Evolutionary conservation across 768 basidiomycete genomes (phyloP).

Genomic region (Suillus tomentosus): DNA sequence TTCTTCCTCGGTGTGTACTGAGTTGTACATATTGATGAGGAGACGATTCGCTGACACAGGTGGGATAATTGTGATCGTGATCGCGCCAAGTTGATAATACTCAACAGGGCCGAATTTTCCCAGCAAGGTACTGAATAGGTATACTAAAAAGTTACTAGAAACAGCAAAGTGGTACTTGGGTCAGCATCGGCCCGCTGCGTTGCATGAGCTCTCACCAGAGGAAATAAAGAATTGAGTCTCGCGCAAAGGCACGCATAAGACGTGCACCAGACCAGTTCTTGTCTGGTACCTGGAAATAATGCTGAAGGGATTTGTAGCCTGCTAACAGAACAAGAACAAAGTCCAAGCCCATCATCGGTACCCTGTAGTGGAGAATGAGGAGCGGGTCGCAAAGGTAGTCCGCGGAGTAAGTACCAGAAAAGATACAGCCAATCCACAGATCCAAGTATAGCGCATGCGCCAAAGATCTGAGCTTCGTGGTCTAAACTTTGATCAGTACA

Average conservation of each 20-base stretch:
- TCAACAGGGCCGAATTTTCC: constrained; percentile 1
- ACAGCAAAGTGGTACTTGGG: neutral
- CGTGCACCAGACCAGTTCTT: constrained; percentile 13
- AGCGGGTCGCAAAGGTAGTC: neutral
- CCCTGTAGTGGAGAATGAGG: constrained; percentile 2
- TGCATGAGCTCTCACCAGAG: constrained; percentile 5
- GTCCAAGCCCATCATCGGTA: constrained; percentile 11
- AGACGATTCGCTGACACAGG: constrained; percentile 1
- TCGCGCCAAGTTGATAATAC: constrained; percentile 7
- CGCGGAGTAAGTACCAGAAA: constrained; percentile 3
- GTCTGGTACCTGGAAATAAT: constrained; percentile 9
- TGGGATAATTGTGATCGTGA: constrained; percentile 8
- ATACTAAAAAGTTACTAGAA: constrained; percentile 10
- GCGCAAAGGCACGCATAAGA: constrained; percentile 9
- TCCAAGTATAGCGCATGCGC: neutral
- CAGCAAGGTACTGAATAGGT: constrained; percentile 5
- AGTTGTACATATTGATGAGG: constrained; percentile 1
- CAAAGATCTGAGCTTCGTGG: constrained; percentile 2
- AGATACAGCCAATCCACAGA: constrained; percentile 12
- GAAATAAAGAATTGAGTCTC: constrained; percentile 13
- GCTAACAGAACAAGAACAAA: constrained; percentile 10
- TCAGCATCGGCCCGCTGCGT: neutral
- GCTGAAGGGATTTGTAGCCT: constrained; percentile 14
- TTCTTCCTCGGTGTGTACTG: neutral
- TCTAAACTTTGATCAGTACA: neutral